Evolutionary conservation across 352 stramenopile species (phyloP).

Genomic region (Phytophthora ohioensis): DNA sequence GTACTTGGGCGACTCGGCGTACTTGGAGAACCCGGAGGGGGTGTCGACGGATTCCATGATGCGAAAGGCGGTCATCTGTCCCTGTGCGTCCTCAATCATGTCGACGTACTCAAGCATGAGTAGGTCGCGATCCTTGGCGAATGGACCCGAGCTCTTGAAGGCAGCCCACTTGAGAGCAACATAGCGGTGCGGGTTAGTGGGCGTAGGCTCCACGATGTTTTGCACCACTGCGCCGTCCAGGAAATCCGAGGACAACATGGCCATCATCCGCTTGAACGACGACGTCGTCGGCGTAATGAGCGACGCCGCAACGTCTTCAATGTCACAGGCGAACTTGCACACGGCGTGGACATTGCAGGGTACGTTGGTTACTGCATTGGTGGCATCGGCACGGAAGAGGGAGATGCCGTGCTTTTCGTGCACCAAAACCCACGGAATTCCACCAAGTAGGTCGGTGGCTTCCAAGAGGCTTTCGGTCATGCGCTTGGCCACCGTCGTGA

Average conservation of each 20-base stretch:
- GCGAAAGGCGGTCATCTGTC: conserved; percentile 84
- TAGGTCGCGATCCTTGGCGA: conserved; percentile 83
- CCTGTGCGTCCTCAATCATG: conserved; percentile 89
- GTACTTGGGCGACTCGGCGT: conserved; percentile 71
- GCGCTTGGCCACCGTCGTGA: conserved; percentile 78
- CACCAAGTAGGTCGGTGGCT: conserved; percentile 77
- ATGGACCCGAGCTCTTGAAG: conserved; percentile 86
- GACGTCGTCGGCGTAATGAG: conserved; percentile 85
- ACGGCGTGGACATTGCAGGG: conserved; percentile 90
- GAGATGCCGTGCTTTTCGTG: conserved; percentile 87
- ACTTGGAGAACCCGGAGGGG: conserved; percentile 54
- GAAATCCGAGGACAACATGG: conserved; percentile 86
- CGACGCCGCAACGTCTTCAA: conserved; percentile 84
- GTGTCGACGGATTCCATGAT: conserved; percentile 89
- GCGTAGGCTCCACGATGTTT: conserved; percentile 80
- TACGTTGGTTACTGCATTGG: conserved; percentile 54
- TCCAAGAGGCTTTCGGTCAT: conserved; percentile 85
- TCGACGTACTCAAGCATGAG: conserved; percentile 90
- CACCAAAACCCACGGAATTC: conserved; percentile 76
- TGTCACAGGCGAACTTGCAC: conserved; percentile 81
- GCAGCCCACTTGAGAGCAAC: conserved; percentile 87
- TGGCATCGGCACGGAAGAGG: conserved; percentile 78
- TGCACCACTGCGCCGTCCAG: conserved; percentile 83
- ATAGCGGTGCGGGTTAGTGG: conserved; percentile 75
- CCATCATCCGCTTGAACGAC: conserved; percentile 89